phyloP scores from a whole-genome alignment of 495 filamentous ascomycete genomes.

The Hypoxylon fuscum region DNA sequence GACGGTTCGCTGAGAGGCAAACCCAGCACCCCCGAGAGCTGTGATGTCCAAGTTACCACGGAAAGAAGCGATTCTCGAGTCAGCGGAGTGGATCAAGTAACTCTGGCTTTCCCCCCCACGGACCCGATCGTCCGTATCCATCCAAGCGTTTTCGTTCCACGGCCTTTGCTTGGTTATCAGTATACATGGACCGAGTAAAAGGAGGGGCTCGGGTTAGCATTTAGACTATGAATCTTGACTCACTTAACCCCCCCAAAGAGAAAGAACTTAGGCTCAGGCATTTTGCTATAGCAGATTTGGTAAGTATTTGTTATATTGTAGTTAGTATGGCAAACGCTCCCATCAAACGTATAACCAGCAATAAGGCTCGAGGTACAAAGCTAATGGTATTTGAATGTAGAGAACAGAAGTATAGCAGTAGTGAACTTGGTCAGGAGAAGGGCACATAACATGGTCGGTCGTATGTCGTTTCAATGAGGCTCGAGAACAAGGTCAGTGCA shows the following conservation, averaged over 20 bases:
- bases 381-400: too few relatives aligned
- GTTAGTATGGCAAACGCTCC: too few relatives aligned
- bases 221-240: conserved; percentile 9
- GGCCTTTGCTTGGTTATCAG: conserved; percentile 51
- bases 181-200: neutral
- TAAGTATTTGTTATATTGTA: too few relatives aligned
- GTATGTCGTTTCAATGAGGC: too few relatives aligned
- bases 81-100: conserved; percentile 50
- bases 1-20: conserved; percentile 79
- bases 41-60: conserved; percentile 74
- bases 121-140: conserved; percentile 73
- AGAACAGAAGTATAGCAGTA: too few relatives aligned
- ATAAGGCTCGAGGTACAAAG: too few relatives aligned
- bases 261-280: conserved; percentile 26
- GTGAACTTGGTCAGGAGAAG: too few relatives aligned
- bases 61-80: conserved; percentile 58
- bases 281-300: neutral
- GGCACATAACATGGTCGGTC: too few relatives aligned
- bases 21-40: conserved; percentile 83
- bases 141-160: conserved; percentile 71
- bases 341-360: too few relatives aligned
- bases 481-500: conserved; percentile 2
- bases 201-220: neutral
- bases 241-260: conserved; percentile 62
- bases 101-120: conserved; percentile 75